Base-by-base conservation (phyloP, 1,284 basidiomycete genomes). In the Rhodotorula mucilaginosa region DNA sequence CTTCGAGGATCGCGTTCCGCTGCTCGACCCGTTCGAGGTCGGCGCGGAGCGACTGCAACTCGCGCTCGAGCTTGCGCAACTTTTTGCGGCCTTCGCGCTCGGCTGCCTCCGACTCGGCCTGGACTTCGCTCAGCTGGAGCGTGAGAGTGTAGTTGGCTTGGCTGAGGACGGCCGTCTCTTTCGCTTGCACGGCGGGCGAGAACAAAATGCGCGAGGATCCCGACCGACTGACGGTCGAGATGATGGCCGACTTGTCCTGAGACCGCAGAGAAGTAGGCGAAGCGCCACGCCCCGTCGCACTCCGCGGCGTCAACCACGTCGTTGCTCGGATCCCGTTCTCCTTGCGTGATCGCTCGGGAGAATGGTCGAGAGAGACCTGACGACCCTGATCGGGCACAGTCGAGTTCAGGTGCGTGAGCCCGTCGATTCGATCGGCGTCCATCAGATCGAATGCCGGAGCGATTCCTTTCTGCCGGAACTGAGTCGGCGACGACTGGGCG, bases 111-210 rank as follows among this genome's bases (percentile, higher is more conserved):
- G 90, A 87, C 74, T 92, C 91, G 1, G 84, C 80, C 78, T 93
- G 89, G 31, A 93, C 84, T 70, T 86, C 85, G 78, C 90, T 88
- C 10, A 93, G 83, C 74, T 90, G 90, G 31, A 85, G 81, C 10
- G 90, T 82, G 23, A 93, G 87, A 70, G 92, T 89, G 0, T 88
- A 87, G 78, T 93, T 93, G 81, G 92, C 90, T 77, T 91, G 89
- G 0, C 88, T 86, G 39, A 93, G 85, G 12, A 84, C 82, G 5
- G 87, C 86, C 39, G 92, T 84, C 68, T 91, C 89, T 18, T 46
- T 15, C n/a, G 84, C 81, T 0, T 87, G 86, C 1, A 79, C 70
- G 2, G 73, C 66, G 8, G 77, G 73, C 15, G 77, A 65, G 64
- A 86, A 84, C 57, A 87, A 85, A 19, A 23, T 34, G 12, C 51